A percentile compares a stretch with the other conserved stretches of the same genome.
phyloP scores from a whole-genome alignment of 2,329 filamentous ascomycete genomes.

The Bretziella fagacearum region DNA sequence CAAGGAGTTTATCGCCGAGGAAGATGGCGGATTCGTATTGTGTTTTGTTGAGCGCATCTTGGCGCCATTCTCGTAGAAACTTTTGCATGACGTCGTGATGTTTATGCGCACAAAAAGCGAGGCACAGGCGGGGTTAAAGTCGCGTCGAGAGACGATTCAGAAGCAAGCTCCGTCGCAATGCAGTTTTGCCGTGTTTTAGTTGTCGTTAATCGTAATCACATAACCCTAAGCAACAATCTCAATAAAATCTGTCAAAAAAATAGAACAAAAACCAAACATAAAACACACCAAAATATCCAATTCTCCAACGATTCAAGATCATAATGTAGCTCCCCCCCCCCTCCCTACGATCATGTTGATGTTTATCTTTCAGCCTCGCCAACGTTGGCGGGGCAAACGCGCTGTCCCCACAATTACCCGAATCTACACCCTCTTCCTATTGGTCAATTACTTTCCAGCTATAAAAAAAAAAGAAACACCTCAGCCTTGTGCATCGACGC shows the following conservation, averaged over 20 bases:
- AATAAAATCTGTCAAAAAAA: background rate
- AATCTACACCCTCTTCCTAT: background rate
- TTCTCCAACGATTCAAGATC: background rate
- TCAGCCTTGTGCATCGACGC: conserved; percentile 10
- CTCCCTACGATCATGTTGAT: background rate
- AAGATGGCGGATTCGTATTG: conserved; percentile 96
- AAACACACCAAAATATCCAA: background rate
- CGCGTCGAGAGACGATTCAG: too few relatives aligned
- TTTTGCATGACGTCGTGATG: conserved; percentile 59
- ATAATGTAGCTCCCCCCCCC: too few relatives aligned
- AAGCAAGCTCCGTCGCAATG: too few relatives aligned
- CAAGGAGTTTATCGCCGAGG: conserved; percentile 90
- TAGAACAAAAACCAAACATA: too few relatives aligned
- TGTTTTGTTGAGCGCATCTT: conserved; percentile 87
- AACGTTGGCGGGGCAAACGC: conserved; percentile 8
- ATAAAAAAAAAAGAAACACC: background rate
- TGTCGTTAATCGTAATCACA: background rate
- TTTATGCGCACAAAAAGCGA: background rate
- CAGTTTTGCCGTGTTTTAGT: too few relatives aligned
- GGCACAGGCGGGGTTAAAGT: too few relatives aligned
- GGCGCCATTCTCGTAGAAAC: conserved; percentile 84
- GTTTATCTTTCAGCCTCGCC: conserved; percentile 10
- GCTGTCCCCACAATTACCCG: conserved; percentile 3
- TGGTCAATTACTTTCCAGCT: conserved; percentile 5
- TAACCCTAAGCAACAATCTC: background rate